phyloP scores from a whole-genome alignment of 2,329 filamentous ascomycete genomes.

The Aspergillus japonicus region DNA sequence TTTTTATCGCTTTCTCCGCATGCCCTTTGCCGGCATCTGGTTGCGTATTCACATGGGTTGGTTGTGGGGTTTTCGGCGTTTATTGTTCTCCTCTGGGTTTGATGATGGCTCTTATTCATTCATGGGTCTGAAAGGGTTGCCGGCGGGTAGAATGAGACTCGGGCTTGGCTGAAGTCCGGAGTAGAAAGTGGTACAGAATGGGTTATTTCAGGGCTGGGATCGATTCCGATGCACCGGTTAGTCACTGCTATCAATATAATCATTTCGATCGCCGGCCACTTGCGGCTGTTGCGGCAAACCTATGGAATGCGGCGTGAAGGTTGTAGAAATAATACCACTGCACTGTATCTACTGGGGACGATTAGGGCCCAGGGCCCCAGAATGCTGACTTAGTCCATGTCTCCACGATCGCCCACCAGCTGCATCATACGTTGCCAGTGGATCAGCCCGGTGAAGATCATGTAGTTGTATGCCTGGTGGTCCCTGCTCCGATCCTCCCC shows the following conservation, averaged over 20 bases:
- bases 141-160: conserved; percentile 29
- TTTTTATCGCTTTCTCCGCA: conserved; percentile 30
- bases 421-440: not conserved
- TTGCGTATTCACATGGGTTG: conserved; percentile 35
- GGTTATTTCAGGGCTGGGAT: conserved; percentile 21
- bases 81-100: conserved; percentile 34
- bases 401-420: not conserved
- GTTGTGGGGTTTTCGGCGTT: conserved; percentile 45
- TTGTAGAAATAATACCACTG: no score
- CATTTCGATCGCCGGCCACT: conserved; percentile 20
- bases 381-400: not conserved
- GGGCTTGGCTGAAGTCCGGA: conserved; percentile 17
- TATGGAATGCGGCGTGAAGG: conserved; percentile 8
- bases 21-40: conserved; percentile 36
- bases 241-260: conserved; percentile 26
- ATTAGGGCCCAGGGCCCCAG: not conserved
- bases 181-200: conserved; percentile 21
- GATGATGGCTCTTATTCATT: conserved; percentile 29
- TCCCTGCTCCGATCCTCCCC: not conserved
- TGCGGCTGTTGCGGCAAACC: conserved; percentile 19
- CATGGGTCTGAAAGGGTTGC: conserved; percentile 28
- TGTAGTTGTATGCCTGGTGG: not conserved
- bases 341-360: not conserved
- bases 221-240: conserved; percentile 18
- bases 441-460: conserved; percentile 9